Evolutionary conservation across 129 eudicot species (phyloP), one percentile per base, ranked within the genome.

Genomic region (Apium graveolens): DNA sequence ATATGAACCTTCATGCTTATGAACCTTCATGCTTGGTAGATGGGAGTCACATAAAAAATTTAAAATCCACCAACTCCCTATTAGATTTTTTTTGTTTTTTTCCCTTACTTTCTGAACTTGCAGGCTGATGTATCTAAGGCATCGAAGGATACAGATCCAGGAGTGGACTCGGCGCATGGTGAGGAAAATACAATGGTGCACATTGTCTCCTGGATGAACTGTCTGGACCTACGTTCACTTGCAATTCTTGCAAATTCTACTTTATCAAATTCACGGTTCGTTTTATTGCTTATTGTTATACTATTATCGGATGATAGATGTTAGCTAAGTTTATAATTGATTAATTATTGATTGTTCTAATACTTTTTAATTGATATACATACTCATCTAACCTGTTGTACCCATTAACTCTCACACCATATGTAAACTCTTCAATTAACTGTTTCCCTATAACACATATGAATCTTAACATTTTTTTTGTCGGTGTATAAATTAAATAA

Each of bases 121-220:
- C 35, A 77, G 80, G 11, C 73, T 26, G 57, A 35, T 42, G 71
- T 26, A 77, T 53, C 24, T 60, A 38, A 57, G 38, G 72, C 71
- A 5, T 4, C 60, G 0, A 10, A 8, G 5, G 42, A 78, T 55
- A 71, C 42, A 16, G 14, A 62, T 78, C 68, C 57, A 3, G 72
- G 53, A n/a, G 26, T 24, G 16, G 21, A 38, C 57, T 21, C 38
- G 17, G 18, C 37, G n/a, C 73, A 39, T 11, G 37, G 1, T 38
- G 80, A 27, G 24, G 80, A 55, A 18, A 26, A 78, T 16, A 4
- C 9, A 60, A n/a, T 41, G 57, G 53, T 78, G 41, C 80, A 78
- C 60, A 41, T 78, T 62, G 80, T 78, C 41, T 78, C 80, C 0
- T 78, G 80, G 80, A 62, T 78, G 27, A 41, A 78, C 80, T 78